Evolutionary conservation across 2,329 filamentous ascomycete species (phyloP).

Genomic region (Aspergillus intermedius): DNA sequence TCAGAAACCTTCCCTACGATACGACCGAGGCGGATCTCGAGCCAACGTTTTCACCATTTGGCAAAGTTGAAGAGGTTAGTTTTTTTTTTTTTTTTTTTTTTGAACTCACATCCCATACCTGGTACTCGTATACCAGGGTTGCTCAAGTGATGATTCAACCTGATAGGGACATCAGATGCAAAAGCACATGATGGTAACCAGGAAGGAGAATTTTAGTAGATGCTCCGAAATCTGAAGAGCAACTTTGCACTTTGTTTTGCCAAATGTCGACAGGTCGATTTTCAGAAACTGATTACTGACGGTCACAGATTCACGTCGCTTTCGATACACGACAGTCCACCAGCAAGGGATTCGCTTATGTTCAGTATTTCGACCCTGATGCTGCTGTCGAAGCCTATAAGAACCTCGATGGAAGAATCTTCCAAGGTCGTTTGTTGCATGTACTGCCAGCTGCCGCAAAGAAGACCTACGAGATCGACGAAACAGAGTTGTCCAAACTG

Average conservation of each 20-base stretch:
- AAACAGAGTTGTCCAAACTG: conserved; percentile 82
- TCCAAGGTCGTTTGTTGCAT: conserved; percentile 88
- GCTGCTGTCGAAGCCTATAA: conserved; percentile 73
- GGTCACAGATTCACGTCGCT: conserved; percentile 73
- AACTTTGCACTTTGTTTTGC: conserved; percentile 11
- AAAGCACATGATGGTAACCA: conserved; percentile 77
- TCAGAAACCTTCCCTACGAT: conserved; percentile 81
- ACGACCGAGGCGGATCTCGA: conserved; percentile 71
- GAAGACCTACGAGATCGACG: conserved; percentile 73
- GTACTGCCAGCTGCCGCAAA: conserved; percentile 80
- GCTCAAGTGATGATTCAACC: conserved; percentile 81
- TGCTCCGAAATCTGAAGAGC: conserved; percentile 80
- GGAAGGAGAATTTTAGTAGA: conserved; percentile 99
- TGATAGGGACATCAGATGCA: conserved; percentile 99
- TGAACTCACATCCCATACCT: not conserved
- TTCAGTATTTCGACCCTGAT: conserved; percentile 67
- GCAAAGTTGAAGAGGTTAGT: conserved; percentile 81
- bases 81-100: conserved; percentile 6
- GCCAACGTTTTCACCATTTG: conserved; percentile 63
- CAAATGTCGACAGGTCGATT: not conserved
- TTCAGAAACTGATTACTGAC: conserved; percentile 33
- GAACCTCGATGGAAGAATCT: conserved; percentile 72
- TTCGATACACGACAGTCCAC: conserved; percentile 61
- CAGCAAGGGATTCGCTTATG: conserved; percentile 85
- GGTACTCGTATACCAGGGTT: conserved; percentile 8